Evolutionary conservation across 192 early-diverging fungal genomes (phyloP).

Genomic region (Chytriomyces sp.): DNA sequence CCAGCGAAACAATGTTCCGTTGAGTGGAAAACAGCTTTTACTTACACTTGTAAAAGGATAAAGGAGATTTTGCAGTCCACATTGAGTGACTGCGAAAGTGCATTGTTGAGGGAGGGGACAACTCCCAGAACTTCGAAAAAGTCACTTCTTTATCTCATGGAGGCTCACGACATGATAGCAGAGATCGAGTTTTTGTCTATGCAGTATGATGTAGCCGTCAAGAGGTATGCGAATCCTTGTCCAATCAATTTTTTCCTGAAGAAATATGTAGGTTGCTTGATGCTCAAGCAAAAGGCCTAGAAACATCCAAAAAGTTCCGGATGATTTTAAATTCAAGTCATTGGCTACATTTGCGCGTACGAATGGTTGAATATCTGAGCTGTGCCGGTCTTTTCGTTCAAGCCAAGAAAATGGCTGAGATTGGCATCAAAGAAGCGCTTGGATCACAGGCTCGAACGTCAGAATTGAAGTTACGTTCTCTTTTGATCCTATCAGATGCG

Average conservation of each 20-base stretch:
- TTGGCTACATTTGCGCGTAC: slow-evolving; percentile 9
- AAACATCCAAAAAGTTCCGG: background rate
- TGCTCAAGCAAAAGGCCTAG: background rate
- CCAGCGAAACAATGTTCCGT: no score
- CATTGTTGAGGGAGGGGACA: no score
- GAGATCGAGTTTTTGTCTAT: no score
- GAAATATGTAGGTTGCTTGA: background rate
- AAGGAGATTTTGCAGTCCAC: no score
- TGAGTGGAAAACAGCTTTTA: no score
- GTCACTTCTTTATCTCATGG: no score
- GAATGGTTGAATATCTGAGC: background rate
- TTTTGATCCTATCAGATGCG: slow-evolving; percentile 4
- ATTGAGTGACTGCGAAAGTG: no score
- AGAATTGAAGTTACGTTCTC: slow-evolving; percentile 5
- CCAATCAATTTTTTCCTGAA: background rate
- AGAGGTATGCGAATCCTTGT: background rate
- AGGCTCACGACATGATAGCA: no score
- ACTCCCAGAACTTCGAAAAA: no score
- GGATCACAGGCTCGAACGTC: slow-evolving; percentile 3
- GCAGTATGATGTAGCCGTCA: background rate
- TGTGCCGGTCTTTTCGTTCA: slow-evolving; percentile 6
- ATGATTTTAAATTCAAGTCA: background rate
- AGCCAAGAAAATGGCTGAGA: slow-evolving; percentile 5
- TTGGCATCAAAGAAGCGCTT: slow-evolving; percentile 9
- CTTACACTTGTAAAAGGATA: no score